Conservation (phyloP, 2,329 filamentous ascomycete species). For the Xylaria sp. region DNA sequence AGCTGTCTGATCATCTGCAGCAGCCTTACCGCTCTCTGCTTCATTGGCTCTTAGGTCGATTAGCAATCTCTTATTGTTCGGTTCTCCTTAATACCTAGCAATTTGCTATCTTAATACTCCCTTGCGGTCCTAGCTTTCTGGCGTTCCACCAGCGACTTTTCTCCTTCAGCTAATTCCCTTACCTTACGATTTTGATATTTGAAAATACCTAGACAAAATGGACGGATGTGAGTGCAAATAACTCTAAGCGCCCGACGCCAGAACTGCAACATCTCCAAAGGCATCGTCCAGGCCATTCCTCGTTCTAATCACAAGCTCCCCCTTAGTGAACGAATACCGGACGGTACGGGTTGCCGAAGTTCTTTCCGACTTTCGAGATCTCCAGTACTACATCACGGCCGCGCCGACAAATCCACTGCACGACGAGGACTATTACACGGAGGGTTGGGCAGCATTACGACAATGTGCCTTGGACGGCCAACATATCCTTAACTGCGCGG, state of each 20-base stretch:
- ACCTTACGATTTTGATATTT: constrained; percentile 5
- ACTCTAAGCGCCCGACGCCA: constrained; percentile 9
- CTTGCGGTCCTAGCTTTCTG: constrained; percentile 7
- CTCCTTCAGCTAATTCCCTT: constrained; percentile 17
- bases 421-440: constrained; percentile 70
- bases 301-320: constrained; percentile 38
- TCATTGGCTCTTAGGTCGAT: constrained; percentile 29
- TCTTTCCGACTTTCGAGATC: constrained; percentile 69
- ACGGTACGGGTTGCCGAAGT: constrained; percentile 70
- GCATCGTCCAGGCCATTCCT: constrained; percentile 2
- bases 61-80: constrained; percentile 27
- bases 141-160: constrained; percentile 28
- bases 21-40: constrained; percentile 40
- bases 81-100: constrained; percentile 30
- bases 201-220: constrained; percentile 42
- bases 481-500: constrained; percentile 72
- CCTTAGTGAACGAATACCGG: constrained; percentile 69
- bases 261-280: constrained; percentile 5
- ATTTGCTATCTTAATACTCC: constrained; percentile 26
- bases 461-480: constrained; percentile 72
- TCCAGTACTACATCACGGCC: constrained; percentile 71
- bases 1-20: constrained; percentile 42
- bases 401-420: constrained; percentile 65
- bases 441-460: constrained; percentile 70
- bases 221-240: constrained; percentile 49